A percentile compares a stretch with the other conserved stretches of the same genome.
Evolutionary conservation across 2,329 filamentous ascomycete genomes (phyloP).

Genomic region (Ceratocystis ficicola): DNA sequence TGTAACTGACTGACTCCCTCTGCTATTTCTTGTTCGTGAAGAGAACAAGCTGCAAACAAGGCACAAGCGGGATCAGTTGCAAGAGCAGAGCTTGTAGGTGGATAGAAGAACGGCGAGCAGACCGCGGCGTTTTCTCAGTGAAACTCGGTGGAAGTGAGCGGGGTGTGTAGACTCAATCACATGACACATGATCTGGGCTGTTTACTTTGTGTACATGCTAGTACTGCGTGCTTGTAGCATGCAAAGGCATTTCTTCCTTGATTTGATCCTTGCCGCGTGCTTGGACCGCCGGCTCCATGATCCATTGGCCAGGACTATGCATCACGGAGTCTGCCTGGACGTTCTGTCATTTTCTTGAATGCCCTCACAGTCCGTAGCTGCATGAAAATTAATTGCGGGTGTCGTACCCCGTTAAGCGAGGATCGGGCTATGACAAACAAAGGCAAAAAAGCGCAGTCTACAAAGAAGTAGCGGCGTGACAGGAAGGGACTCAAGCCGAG

Average conservation of each 20-base stretch:
- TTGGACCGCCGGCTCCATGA: slow-evolving; percentile 3
- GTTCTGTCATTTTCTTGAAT: background rate
- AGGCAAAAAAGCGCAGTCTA: background rate
- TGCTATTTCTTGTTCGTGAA: too few species aligned
- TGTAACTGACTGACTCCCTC: too few species aligned
- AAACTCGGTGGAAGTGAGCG: too few species aligned
- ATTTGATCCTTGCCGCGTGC: slow-evolving; percentile 12
- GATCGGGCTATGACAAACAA: background rate
- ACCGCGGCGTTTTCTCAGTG: too few species aligned
- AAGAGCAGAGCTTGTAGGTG: too few species aligned
- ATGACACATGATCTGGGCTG: too few species aligned
- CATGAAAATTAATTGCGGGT: background rate
- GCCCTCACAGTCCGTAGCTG: background rate
- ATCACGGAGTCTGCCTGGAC: background rate
- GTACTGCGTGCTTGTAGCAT: background rate
- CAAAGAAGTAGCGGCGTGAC: background rate
- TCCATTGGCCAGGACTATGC: background rate
- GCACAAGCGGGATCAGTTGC: too few species aligned
- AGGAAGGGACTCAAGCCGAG: background rate
- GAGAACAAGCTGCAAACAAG: too few species aligned
- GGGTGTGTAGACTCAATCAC: too few species aligned
- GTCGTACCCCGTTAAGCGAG: background rate
- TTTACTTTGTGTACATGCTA: too few species aligned
- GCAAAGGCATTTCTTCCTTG: slow-evolving; percentile 2
- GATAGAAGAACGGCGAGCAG: too few species aligned